Conservation (phyloP, 1,139 yeast species). For the Saccharomyces hybrid region DNA sequence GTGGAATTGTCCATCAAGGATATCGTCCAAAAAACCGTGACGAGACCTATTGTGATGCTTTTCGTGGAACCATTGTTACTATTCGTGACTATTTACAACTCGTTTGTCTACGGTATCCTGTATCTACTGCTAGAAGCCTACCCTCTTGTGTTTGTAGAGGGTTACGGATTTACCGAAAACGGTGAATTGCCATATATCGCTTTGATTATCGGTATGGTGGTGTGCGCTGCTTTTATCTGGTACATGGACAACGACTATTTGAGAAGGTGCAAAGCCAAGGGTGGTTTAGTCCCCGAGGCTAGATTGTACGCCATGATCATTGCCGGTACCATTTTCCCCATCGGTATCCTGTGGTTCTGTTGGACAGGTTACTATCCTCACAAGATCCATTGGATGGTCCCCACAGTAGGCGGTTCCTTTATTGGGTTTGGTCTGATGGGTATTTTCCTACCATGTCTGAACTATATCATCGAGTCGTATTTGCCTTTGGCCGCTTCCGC, state of each 20-base stretch:
- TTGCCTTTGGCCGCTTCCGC: constrained; percentile 82
- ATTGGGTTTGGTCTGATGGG: constrained; percentile 70
- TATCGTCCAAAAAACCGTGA: constrained; percentile 58
- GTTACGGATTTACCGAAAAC: constrained; percentile 42
- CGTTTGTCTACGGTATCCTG: constrained; percentile 77
- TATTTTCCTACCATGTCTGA: constrained; percentile 70
- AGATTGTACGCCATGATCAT: constrained; percentile 67
- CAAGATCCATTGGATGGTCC: constrained; percentile 76
- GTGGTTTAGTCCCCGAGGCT: constrained; percentile 66
- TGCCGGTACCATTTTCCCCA: constrained; percentile 62
- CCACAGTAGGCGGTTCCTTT: constrained; percentile 63
- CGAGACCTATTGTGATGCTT: constrained; percentile 66
- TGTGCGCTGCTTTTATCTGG: constrained; percentile 46
- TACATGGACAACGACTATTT: constrained; percentile 35
- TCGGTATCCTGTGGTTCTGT: constrained; percentile 76
- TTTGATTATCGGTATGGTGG: constrained; percentile 51
- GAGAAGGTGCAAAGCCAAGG: constrained; percentile 38
- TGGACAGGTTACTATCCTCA: constrained; percentile 76
- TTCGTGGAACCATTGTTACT: constrained; percentile 66
- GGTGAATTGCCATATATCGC: constrained; percentile 57
- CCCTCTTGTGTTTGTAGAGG: constrained; percentile 61
- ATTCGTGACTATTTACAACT: constrained; percentile 62
- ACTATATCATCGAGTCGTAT: constrained; percentile 75
- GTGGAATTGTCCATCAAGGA: constrained; percentile 54
- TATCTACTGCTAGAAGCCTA: constrained; percentile 73